Conservation (phyloP, 23 red algal species). For the Gracilaria gracilis region DNA sequence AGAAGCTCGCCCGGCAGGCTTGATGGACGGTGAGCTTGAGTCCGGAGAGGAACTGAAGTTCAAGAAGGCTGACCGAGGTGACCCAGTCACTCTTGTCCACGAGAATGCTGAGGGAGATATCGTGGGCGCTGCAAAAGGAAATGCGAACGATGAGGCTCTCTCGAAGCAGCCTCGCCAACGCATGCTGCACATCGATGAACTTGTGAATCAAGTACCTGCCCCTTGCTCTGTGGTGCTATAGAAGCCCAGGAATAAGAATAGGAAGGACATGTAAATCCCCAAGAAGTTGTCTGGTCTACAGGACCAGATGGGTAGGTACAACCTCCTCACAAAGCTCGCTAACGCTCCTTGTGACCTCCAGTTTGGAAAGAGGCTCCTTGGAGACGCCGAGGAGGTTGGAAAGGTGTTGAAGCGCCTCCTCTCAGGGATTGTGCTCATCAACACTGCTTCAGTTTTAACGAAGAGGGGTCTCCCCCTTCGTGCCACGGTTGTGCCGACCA, state of each 20-base stretch:
- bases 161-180: not conserved
- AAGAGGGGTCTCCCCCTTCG: not conserved
- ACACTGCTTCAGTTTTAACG: not conserved
- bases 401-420: not conserved
- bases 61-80: not conserved
- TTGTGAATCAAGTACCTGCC: not conserved
- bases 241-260: not conserved
- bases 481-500: not conserved
- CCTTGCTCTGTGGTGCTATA: too few species aligned
- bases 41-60: not conserved
- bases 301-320: not conserved
- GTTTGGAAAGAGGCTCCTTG: slow-evolving; percentile 20
- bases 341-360: not conserved
- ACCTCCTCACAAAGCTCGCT: slow-evolving; percentile 10
- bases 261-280: not conserved
- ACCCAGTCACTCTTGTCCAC: not conserved
- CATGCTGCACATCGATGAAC: not conserved
- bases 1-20: too few species aligned
- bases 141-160: not conserved
- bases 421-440: not conserved
- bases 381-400: slow-evolving; percentile 11
- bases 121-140: not conserved
- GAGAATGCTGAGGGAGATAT: slow-evolving; percentile 9
- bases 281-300: not conserved
- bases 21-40: not conserved